Conservation (phyloP, 768 basidiomycete species). For the Butyriboletus loyo region DNA sequence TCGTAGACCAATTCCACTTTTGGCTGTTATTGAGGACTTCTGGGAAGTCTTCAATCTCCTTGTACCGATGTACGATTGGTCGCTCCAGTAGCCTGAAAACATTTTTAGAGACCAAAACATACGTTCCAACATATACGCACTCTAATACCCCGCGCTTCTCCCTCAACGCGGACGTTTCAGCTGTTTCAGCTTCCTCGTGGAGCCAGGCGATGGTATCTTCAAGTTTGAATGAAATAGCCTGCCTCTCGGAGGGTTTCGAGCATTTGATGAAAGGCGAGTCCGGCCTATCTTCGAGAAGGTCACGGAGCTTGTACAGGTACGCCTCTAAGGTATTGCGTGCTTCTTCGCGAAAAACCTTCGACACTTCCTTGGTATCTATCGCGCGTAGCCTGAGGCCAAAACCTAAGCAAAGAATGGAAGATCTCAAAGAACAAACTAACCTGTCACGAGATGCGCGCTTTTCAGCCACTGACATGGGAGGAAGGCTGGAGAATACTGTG, state of each 20-base stretch:
- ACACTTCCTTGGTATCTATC: constrained; percentile 72
- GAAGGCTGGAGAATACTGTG: constrained; percentile 55
- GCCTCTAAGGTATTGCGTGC: constrained; percentile 88
- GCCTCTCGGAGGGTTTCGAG: constrained; percentile 70
- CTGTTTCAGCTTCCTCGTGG: constrained; percentile 76
- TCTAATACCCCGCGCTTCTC: constrained; percentile 79
- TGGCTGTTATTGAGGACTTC: constrained; percentile 78
- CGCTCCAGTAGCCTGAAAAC: constrained; percentile 63
- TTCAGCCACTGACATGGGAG: constrained; percentile 74
- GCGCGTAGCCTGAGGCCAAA: constrained; percentile 60
- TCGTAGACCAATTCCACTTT: constrained; percentile 86
- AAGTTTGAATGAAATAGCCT: constrained; percentile 60
- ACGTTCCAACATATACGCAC: constrained; percentile 44
- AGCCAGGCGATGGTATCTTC: constrained; percentile 83
- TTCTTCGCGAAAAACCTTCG: constrained; percentile 80
- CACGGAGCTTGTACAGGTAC: constrained; percentile 89
- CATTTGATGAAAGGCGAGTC: constrained; percentile 82
- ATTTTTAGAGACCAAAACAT: constrained; percentile 2
- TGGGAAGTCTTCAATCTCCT: constrained; percentile 85
- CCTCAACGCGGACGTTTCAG: constrained; percentile 70
- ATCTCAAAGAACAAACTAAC: constrained; percentile 40
- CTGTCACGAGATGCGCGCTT: constrained; percentile 71
- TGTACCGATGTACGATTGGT: constrained; percentile 83
- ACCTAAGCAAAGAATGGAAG: background rate
- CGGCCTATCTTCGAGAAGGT: constrained; percentile 65